phyloP scores from a whole-genome alignment of 768 basidiomycete species.

The Lepiota venenata region DNA sequence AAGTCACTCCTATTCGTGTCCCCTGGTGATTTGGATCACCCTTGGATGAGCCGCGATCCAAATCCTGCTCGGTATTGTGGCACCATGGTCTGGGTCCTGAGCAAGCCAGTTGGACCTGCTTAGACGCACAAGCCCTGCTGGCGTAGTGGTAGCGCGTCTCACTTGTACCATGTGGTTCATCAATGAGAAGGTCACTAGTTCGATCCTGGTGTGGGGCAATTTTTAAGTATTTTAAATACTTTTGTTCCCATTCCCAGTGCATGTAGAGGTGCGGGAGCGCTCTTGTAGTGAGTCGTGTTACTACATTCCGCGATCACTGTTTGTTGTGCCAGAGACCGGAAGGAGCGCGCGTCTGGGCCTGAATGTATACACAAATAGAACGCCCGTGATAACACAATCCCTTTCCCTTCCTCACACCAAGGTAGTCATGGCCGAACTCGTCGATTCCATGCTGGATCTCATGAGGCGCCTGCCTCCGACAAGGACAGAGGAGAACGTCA shows the following conservation, averaged over 20 bases:
- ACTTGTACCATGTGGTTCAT: slow-evolving; percentile 24
- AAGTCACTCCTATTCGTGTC: not conserved
- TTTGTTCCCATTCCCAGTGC: slow-evolving; percentile 7
- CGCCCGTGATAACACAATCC: not conserved
- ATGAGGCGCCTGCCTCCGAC: slow-evolving; percentile 95
- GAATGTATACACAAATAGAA: slow-evolving; percentile 1
- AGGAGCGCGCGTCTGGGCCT: too few species aligned
- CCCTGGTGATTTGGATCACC: too few species aligned
- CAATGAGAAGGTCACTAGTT: slow-evolving; percentile 39
- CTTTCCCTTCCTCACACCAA: not conserved
- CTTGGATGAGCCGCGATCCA: too few species aligned
- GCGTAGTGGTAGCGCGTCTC: slow-evolving; percentile 40
- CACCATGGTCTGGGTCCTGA: not conserved
- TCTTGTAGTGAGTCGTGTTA: too few species aligned
- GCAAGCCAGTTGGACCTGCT: not conserved
- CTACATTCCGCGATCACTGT: too few species aligned
- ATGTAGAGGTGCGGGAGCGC: too few species aligned
- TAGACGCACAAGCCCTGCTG: slow-evolving; percentile 25
- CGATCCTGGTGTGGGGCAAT: slow-evolving; percentile 37
- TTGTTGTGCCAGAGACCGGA: too few species aligned
- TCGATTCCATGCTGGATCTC: slow-evolving; percentile 93
- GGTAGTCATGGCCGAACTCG: slow-evolving; percentile 62
- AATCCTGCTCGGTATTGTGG: not conserved
- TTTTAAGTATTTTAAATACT: not conserved
- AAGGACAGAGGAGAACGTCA: slow-evolving; percentile 82